Base-by-base conservation (phyloP, 1,284 basidiomycete species). In the Boletellus sp. region DNA sequence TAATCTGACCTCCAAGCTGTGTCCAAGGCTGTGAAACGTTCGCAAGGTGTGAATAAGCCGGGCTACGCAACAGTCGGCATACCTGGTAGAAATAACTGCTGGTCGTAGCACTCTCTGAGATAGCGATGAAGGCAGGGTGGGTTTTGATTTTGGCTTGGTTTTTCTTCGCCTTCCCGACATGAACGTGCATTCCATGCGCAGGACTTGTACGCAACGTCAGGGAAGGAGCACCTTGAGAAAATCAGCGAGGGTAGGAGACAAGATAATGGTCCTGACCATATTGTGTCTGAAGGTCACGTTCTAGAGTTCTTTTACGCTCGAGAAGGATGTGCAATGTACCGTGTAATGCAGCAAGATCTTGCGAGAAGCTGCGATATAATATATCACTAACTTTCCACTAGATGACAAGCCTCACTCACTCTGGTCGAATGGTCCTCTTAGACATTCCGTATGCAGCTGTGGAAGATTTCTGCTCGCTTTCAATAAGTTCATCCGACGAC, bases 11-110 rank as follows among this genome's bases (percentile, higher is more conserved):
- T 8, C 89, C 92, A 11, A 94, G 79, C 41, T 77, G 74, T 3
- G 87, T 80, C 92, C 92, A 95, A 55, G 79, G 78, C 91, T 92
- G 40, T 15, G 6, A 30, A 55, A 10, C 59, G 55, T 41, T 64
- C 62, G 69, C 44, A 55, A 49, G 18, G 16, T 21, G 16, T 24
- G 40, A 19, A 39, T 15, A n/a, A 44, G 15, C 40, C 11, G 19
- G n/a, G 11, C 8, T 24, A 24, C 12, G 26, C 21, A 32, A 46
- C 4, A 35, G 40, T 21, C n/a, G 26, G 24, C 69, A 52, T 59
- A 89, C 91, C 64, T 79, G 75, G 63, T 85, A 77, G 56, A 91
- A 86, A 61, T 85, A 93, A 24, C 75, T 80, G 59, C 80, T 84
- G 2, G 89, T 89, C 3, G 81, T 80, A 36, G 74, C 76, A 58